phyloP scores from a whole-genome alignment of 208 protist genomes.

The Acanthamoeba healyi region DNA sequence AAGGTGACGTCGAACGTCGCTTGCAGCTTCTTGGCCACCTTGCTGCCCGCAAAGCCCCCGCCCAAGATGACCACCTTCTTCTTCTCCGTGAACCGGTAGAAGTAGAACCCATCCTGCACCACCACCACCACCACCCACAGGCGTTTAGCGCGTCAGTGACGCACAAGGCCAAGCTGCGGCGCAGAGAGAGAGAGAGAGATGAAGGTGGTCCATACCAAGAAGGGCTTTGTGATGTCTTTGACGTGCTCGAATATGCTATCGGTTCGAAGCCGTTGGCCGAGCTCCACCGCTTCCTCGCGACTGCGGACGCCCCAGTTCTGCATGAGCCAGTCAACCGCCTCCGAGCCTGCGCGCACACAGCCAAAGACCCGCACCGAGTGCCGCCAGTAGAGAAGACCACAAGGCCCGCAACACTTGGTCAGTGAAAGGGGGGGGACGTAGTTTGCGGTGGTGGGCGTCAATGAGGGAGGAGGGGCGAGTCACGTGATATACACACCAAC shows the following conservation, averaged over 20 bases:
- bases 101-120: slow-evolving; percentile 19
- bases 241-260: slow-evolving; percentile 41
- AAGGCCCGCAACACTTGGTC: background rate
- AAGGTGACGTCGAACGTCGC: slow-evolving; percentile 81
- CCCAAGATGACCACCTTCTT: slow-evolving; percentile 81
- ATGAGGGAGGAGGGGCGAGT: background rate
- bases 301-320: background rate
- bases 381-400: too few relatives aligned
- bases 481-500: background rate
- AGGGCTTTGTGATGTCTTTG: background rate
- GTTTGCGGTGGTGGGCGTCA: background rate
- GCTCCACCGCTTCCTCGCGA: background rate
- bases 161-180: background rate
- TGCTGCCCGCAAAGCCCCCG: slow-evolving; percentile 81
- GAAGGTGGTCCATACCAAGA: background rate
- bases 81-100: slow-evolving; percentile 18
- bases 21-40: slow-evolving; percentile 79
- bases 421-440: background rate
- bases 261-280: background rate
- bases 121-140: background rate
- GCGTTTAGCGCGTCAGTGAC: background rate
- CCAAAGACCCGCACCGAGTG: too few relatives aligned
- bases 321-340: slow-evolving; percentile 58
- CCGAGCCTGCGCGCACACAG: background rate
- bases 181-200: background rate